These are phyloP conservation scores for Diaporthe aspalathi DNA, from an alignment of 2,329 filamentous ascomycete genomes.

Conservation along the genomic window DNA sequence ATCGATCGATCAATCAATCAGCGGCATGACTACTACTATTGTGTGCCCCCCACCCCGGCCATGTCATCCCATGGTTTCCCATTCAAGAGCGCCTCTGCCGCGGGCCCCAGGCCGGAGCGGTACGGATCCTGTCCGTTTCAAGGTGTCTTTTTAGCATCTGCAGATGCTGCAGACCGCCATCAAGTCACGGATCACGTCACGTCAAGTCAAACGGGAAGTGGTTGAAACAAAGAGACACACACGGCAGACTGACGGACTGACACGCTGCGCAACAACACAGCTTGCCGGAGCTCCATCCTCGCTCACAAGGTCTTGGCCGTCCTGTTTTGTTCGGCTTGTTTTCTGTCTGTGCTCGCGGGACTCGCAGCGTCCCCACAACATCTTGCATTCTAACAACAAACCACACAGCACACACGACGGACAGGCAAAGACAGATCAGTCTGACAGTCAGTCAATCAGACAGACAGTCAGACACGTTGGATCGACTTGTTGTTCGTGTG, in stretches of 20 bases:
- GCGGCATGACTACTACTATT: too few relatives aligned
- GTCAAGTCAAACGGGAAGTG: not conserved
- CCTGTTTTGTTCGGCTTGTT: too few relatives aligned
- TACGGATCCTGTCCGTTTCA: conserved; percentile 29
- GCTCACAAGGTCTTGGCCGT: too few relatives aligned
- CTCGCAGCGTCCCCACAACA: not conserved
- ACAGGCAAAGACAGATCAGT: too few relatives aligned
- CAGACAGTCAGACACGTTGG: too few relatives aligned
- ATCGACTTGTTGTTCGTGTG: too few relatives aligned
- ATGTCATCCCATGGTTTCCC: not conserved
- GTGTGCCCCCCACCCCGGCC: not conserved
- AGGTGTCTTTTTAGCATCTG: conserved; percentile 21
- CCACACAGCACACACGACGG: not conserved
- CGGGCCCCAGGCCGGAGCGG: conserved; percentile 16
- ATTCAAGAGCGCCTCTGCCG: not conserved
- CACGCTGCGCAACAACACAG: too few relatives aligned
- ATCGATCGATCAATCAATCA: not conserved
- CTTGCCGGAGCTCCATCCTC: conserved; percentile 5
- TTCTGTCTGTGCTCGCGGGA: too few relatives aligned
- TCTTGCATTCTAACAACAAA: not conserved
- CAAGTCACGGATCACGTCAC: conserved; percentile 13
- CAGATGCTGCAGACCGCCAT: conserved; percentile 24
- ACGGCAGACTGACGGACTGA: too few relatives aligned
- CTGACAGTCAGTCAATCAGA: too few relatives aligned
- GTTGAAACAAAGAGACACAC: not conserved